phyloP scores from a whole-genome alignment of 768 basidiomycete genomes.

The Lactifluus volemus region DNA sequence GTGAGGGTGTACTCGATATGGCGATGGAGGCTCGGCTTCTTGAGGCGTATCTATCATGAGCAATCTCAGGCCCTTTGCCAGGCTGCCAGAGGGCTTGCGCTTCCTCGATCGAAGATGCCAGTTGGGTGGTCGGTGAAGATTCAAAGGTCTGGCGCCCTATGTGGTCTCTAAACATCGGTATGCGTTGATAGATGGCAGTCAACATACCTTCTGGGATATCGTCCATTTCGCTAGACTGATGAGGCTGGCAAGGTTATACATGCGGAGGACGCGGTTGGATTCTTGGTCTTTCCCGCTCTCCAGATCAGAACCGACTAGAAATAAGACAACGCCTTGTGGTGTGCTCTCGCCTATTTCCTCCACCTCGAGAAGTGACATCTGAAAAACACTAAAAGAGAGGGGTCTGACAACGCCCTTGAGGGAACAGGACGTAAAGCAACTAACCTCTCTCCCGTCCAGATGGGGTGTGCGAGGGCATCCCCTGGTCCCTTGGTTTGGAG shows the following conservation, averaged over 20 bases:
- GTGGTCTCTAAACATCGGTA: neutral
- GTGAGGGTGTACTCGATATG: constrained; percentile 6
- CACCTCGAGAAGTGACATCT: constrained; percentile 66
- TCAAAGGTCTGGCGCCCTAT: constrained; percentile 53
- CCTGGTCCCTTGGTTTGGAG: constrained; percentile 47
- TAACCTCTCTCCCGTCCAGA: constrained; percentile 77
- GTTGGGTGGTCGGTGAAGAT: constrained; percentile 43
- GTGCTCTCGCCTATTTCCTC: constrained; percentile 46
- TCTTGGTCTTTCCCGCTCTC: constrained; percentile 52
- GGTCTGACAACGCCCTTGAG: neutral
- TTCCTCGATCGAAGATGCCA: constrained; percentile 43
- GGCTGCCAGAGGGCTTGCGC: constrained; percentile 46
- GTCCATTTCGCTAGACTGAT: constrained; percentile 70
- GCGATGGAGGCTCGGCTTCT: constrained; percentile 22
- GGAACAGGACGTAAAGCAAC: constrained; percentile 18
- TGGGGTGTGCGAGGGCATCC: constrained; percentile 55
- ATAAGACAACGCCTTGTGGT: constrained; percentile 69
- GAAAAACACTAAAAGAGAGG: constrained; percentile 47
- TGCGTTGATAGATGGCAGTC: neutral
- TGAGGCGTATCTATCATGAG: constrained; percentile 39
- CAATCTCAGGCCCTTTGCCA: constrained; percentile 56
- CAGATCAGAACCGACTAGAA: constrained; percentile 57
- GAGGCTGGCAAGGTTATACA: constrained; percentile 77
- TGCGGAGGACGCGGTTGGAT: constrained; percentile 48
- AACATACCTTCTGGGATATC: constrained; percentile 51